Percentiles rank a stretch among this genome's conserved stretches.
Evolutionary conservation across 1,284 basidiomycete genomes (phyloP).

Genomic region (Thelephora terrestris): DNA sequence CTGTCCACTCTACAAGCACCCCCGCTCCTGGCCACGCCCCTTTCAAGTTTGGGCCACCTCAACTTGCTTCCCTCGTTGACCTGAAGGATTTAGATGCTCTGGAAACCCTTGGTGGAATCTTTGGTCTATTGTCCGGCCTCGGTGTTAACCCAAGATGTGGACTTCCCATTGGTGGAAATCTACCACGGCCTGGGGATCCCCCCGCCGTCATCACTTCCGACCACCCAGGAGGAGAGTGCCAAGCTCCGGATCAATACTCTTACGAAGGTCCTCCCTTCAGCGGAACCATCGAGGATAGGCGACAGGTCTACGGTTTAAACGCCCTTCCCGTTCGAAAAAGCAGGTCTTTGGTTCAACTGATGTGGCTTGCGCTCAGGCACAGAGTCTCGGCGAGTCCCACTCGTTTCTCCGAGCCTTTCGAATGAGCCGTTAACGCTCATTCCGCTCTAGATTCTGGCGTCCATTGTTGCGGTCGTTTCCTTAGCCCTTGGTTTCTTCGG

Average conservation of each 20-base stretch:
- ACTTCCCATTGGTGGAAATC: no score
- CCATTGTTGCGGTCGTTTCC: constrained; percentile 87
- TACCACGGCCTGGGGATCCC: no score
- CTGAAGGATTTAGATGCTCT: no score
- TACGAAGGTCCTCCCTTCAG: constrained; percentile 31
- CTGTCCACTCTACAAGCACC: no score
- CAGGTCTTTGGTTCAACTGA: constrained; percentile 77
- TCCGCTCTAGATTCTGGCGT: constrained; percentile 63
- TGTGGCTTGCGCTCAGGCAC: constrained; percentile 94
- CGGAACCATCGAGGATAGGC: constrained; percentile 55
- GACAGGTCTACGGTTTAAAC: constrained; percentile 78
- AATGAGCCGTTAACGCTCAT: background rate
- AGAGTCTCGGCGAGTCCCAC: constrained; percentile 71
- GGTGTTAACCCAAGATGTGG: constrained; percentile 62
- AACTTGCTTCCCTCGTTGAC: constrained; percentile 80
- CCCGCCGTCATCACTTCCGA: no score
- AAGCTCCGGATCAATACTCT: no score
- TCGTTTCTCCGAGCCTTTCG: no score
- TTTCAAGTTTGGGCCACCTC: constrained; percentile 62
- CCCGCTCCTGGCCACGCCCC: no score
- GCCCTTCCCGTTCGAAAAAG: constrained; percentile 67
- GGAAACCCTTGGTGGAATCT: constrained; percentile 63
- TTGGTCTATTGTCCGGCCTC: constrained; percentile 62
- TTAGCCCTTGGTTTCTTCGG: constrained; percentile 93
- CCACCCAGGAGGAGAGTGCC: no score